phyloP scores from a whole-genome alignment of 495 filamentous ascomycete genomes.

The Geoglossum glabrum region DNA sequence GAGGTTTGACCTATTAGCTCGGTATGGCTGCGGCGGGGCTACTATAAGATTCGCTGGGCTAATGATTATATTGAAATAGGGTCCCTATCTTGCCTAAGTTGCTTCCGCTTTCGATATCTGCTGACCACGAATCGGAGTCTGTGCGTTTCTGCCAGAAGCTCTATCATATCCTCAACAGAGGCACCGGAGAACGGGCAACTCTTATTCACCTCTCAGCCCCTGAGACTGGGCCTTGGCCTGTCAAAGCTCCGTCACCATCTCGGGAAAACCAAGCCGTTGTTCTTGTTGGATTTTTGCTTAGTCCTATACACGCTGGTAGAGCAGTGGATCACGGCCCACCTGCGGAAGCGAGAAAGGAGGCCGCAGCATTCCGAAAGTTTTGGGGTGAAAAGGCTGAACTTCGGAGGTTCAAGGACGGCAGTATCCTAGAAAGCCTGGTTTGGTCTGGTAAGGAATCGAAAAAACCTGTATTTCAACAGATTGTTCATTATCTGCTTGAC shows the following conservation, averaged over 20 bases:
- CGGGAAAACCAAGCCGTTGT: slow-evolving; percentile 13
- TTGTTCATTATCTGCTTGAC: slow-evolving; percentile 49
- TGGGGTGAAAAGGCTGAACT: slow-evolving; percentile 61
- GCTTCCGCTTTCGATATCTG: neutral
- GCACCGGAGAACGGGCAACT: slow-evolving; percentile 53
- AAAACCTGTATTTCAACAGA: slow-evolving; percentile 52
- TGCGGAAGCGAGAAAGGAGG: slow-evolving; percentile 54
- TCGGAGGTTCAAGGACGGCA: slow-evolving; percentile 53
- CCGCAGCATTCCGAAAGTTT: slow-evolving; percentile 47
- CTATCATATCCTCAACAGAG: slow-evolving; percentile 41
- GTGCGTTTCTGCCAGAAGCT: slow-evolving; percentile 19
- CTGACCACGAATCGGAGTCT: neutral
- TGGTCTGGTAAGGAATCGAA: slow-evolving; percentile 46
- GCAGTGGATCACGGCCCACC: slow-evolving; percentile 70
- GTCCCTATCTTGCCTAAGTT: neutral
- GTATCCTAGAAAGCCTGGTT: slow-evolving; percentile 57
- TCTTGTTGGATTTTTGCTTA: slow-evolving; percentile 45
- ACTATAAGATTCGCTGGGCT: neutral
- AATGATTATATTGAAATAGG: neutral
- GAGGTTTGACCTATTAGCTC: slow-evolving; percentile 45
- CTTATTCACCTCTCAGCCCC: slow-evolving; percentile 36
- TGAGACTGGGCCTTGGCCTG: slow-evolving; percentile 18
- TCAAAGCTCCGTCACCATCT: slow-evolving; percentile 13
- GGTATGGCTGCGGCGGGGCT: slow-evolving; percentile 2
- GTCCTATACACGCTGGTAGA: slow-evolving; percentile 47